A percentile compares a stretch with the other conserved stretches of the same genome.
phyloP scores from a whole-genome alignment of 495 filamentous ascomycete species.

The Penicillium nucicola region DNA sequence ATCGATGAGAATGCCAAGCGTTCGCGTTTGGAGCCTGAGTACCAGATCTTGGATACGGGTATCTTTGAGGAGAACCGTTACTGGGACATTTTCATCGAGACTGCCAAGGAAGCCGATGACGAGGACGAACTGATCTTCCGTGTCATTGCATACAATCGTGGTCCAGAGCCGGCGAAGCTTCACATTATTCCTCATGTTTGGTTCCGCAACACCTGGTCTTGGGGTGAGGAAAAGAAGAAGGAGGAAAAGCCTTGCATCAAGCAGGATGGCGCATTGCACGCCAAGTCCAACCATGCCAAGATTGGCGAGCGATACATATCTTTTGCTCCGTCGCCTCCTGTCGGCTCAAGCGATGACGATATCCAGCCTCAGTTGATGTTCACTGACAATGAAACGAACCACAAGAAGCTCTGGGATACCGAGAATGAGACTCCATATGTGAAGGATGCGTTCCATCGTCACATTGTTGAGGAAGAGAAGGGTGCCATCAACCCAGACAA shows the following conservation, averaged over 20 bases:
- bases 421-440: constrained; percentile 80
- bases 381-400: constrained; percentile 95
- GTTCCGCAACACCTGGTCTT: constrained; percentile 96
- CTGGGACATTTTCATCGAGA: constrained; percentile 97
- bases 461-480: constrained; percentile 80
- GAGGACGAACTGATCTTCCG: constrained; percentile 91
- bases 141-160: constrained; percentile 93
- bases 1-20: constrained; percentile 78
- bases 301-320: constrained; percentile 81
- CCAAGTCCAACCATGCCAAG: constrained; percentile 69
- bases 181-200: constrained; percentile 94
- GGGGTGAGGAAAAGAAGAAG: constrained; percentile 68
- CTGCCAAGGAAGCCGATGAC: constrained; percentile 85
- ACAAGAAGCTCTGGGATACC: constrained; percentile 67
- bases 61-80: constrained; percentile 88
- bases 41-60: constrained; percentile 89
- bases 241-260: constrained; percentile 74
- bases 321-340: constrained; percentile 85
- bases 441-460: constrained; percentile 91
- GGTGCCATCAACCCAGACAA: constrained; percentile 75
- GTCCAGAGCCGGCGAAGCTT: constrained; percentile 81
- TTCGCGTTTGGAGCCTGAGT: constrained; percentile 72
- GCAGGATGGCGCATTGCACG: constrained; percentile 58
- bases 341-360: constrained; percentile 73
- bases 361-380: constrained; percentile 80